Evolutionary conservation across 306 rosid species (phyloP).

Genomic region (Biancaea sappan): DNA sequence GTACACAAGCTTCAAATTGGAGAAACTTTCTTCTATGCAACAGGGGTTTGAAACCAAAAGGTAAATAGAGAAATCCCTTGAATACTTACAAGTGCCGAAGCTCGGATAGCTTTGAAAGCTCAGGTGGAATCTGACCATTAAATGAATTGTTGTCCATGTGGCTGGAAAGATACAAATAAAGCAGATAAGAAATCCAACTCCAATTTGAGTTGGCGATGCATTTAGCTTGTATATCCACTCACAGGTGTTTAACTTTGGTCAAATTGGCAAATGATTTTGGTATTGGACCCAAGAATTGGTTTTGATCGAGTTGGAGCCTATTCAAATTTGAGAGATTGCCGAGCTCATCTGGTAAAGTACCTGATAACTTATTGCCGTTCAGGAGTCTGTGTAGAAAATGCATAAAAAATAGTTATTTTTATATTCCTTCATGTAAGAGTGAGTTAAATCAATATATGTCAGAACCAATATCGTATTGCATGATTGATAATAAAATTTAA

Average conservation of each 20-base stretch:
- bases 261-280: conserved; percentile 58
- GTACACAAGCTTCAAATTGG: neutral
- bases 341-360: conserved; percentile 63
- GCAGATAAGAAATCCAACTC: conserved; percentile 35
- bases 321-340: conserved; percentile 53
- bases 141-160: conserved; percentile 78
- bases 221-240: conserved; percentile 40
- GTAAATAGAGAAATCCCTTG: conserved; percentile 19
- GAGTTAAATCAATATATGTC: neutral
- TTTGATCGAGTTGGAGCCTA: conserved; percentile 56
- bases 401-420: conserved; percentile 17
- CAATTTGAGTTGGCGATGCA: conserved; percentile 15
- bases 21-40: conserved; percentile 14
- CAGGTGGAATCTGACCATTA: conserved; percentile 53
- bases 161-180: conserved; percentile 45
- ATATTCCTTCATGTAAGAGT: neutral
- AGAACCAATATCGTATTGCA: conserved; percentile 14
- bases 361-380: conserved; percentile 60
- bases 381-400: conserved; percentile 50
- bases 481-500: conserved; percentile 7
- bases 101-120: conserved; percentile 46
- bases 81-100: conserved; percentile 62
- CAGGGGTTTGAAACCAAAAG: conserved; percentile 1
- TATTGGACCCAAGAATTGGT: conserved; percentile 56
- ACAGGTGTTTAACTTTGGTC: conserved; percentile 55